Conservation (phyloP, 2,329 filamentous ascomycete species). For the Exophiala sideris region DNA sequence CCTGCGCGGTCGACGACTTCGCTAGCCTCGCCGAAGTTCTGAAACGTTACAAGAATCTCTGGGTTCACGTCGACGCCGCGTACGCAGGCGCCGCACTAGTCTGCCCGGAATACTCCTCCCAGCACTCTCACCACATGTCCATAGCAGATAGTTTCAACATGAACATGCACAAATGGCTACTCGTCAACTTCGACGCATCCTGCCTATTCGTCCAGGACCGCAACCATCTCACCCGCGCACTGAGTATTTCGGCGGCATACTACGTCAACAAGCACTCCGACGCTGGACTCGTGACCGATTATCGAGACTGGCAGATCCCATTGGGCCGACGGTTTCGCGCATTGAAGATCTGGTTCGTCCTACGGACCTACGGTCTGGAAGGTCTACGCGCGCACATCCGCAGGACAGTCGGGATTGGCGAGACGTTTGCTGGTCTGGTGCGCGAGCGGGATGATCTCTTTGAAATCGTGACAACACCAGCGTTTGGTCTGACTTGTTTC, state of each 20-base stretch:
- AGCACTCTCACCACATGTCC: constrained; percentile 48
- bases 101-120: constrained; percentile 69
- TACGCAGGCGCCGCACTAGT: constrained; percentile 85
- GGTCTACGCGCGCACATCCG: constrained; percentile 73
- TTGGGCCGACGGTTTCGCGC: constrained; percentile 83
- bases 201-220: constrained; percentile 76
- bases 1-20: constrained; percentile 84
- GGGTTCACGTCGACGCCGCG: constrained; percentile 92
- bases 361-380: constrained; percentile 74
- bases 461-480: constrained; percentile 67
- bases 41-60: constrained; percentile 65
- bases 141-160: constrained; percentile 77
- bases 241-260: constrained; percentile 77
- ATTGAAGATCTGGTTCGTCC: constrained; percentile 92
- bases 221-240: constrained; percentile 70
- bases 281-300: constrained; percentile 82
- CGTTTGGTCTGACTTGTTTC: constrained; percentile 77
- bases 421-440: constrained; percentile 64
- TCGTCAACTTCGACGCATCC: constrained; percentile 86
- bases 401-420: constrained; percentile 65
- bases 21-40: constrained; percentile 56
- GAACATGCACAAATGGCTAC: constrained; percentile 97
- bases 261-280: constrained; percentile 78
- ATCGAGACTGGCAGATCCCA: constrained; percentile 95
- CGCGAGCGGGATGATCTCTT: constrained; percentile 64